These are phyloP conservation scores for Psilocybe sp. DNA, from an alignment of 768 basidiomycete genomes.

Conservation along the genomic window DNA sequence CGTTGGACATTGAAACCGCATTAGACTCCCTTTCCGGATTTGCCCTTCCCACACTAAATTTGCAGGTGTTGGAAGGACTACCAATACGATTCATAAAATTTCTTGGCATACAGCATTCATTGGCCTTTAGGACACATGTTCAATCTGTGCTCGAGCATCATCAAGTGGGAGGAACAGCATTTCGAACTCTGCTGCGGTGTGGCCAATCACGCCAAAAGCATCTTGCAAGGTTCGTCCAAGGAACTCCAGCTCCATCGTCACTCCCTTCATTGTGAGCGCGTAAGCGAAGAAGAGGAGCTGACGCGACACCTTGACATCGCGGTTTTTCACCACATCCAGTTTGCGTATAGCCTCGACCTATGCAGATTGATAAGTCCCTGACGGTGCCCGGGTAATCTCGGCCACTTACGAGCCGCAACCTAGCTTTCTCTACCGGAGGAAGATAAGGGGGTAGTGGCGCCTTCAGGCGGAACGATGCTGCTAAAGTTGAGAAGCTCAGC, in stretches of 20 bases:
- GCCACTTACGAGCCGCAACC: constrained; percentile 67
- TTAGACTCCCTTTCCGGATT: no score
- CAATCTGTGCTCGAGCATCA: constrained; percentile 19
- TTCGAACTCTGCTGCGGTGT: constrained; percentile 80
- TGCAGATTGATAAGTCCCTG: constrained; percentile 1
- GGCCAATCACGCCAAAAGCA: constrained; percentile 91
- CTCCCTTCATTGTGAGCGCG: constrained; percentile 90
- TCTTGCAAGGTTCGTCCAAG: constrained; percentile 81
- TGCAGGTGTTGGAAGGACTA: no score
- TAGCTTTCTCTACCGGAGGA: constrained; percentile 86
- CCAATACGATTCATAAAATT: background rate
- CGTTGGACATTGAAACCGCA: no score
- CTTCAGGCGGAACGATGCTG: constrained; percentile 79
- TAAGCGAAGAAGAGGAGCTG: constrained; percentile 95
- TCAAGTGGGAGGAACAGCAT: constrained; percentile 52
- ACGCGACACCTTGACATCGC: constrained; percentile 76
- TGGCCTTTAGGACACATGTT: constrained; percentile 17
- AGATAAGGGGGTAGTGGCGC: constrained; percentile 95
- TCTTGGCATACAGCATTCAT: background rate
- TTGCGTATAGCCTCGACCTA: constrained; percentile 81
- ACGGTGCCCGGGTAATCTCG: background rate
- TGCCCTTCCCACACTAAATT: no score
- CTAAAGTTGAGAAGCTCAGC: constrained; percentile 79
- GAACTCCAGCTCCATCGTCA: constrained; percentile 83
- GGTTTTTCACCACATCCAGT: constrained; percentile 84